These are phyloP conservation scores for Pyrenophora seminiperda DNA, from an alignment of 2,329 filamentous ascomycete species.

Conservation along the genomic window DNA sequence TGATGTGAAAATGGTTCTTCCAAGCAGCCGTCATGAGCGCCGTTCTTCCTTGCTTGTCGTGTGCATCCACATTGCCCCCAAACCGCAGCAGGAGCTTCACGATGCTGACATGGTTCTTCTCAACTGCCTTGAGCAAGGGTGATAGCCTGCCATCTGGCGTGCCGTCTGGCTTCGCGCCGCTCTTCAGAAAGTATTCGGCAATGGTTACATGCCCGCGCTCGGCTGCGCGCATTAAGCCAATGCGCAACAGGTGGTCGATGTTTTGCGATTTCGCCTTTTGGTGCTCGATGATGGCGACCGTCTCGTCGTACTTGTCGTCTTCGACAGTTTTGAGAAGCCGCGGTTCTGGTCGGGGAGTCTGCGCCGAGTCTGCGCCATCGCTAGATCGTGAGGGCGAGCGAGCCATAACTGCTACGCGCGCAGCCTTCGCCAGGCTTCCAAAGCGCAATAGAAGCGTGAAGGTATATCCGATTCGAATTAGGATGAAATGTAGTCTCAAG, in stretches of 20 bases:
- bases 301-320: slow-evolving; percentile 36
- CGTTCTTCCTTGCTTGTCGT: slow-evolving; percentile 46
- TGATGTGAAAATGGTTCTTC: slow-evolving; percentile 43
- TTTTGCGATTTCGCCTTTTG: slow-evolving; percentile 39
- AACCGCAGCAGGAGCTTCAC: slow-evolving; percentile 41
- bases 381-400: slow-evolving; percentile 45
- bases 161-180: slow-evolving; percentile 44
- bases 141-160: slow-evolving; percentile 37
- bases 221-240: slow-evolving; percentile 43
- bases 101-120: slow-evolving; percentile 38
- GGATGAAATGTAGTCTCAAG: slow-evolving; percentile 13
- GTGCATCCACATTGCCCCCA: slow-evolving; percentile 41
- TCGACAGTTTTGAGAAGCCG: slow-evolving; percentile 46
- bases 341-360: slow-evolving; percentile 39
- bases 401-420: slow-evolving; percentile 33
- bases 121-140: slow-evolving; percentile 41
- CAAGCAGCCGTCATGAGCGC: slow-evolving; percentile 47
- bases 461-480: slow-evolving; percentile 10
- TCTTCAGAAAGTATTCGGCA: slow-evolving; percentile 41
- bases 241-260: slow-evolving; percentile 44
- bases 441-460: not conserved
- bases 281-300: slow-evolving; percentile 44
- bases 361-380: slow-evolving; percentile 40
- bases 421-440: slow-evolving; percentile 9
- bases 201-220: slow-evolving; percentile 40